Percentiles rank a stretch among this genome's conserved stretches.
Conservation (phyloP, 2,329 filamentous ascomycete species). For the Pseudogymnoascus sp. region DNA sequence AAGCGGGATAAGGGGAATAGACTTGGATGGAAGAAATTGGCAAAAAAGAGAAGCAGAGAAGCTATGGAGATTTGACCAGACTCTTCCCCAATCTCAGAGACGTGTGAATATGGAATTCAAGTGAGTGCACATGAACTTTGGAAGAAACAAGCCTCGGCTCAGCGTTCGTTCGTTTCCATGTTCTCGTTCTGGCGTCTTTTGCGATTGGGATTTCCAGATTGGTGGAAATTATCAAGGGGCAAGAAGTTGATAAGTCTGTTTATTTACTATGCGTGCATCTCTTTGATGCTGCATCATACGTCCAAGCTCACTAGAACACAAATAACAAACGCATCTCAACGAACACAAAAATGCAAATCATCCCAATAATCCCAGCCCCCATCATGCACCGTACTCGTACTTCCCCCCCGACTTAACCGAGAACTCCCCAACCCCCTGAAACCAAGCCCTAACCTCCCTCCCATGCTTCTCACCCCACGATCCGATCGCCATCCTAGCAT, state of each 20-base stretch:
- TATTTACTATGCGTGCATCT: not conserved
- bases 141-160: not conserved
- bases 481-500: not conserved
- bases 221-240: not conserved
- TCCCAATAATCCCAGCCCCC: slow-evolving; percentile 1
- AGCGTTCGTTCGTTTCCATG: not conserved
- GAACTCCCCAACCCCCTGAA: not conserved
- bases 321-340: slow-evolving; percentile 1
- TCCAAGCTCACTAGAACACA: not conserved
- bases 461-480: not conserved
- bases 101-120: not conserved
- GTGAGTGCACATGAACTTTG: not conserved
- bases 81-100: not conserved
- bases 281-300: not conserved
- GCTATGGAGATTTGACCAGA: not conserved
- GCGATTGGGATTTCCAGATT: not conserved
- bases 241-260: not conserved
- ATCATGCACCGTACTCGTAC: not conserved
- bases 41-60: not conserved
- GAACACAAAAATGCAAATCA: not conserved
- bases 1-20: not conserved
- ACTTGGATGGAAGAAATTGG: not conserved
- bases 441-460: not conserved
- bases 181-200: not conserved
- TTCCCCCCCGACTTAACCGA: not conserved